phyloP scores from a whole-genome alignment of 2,329 filamentous ascomycete species.

The Fonsecaea multimorphosa region DNA sequence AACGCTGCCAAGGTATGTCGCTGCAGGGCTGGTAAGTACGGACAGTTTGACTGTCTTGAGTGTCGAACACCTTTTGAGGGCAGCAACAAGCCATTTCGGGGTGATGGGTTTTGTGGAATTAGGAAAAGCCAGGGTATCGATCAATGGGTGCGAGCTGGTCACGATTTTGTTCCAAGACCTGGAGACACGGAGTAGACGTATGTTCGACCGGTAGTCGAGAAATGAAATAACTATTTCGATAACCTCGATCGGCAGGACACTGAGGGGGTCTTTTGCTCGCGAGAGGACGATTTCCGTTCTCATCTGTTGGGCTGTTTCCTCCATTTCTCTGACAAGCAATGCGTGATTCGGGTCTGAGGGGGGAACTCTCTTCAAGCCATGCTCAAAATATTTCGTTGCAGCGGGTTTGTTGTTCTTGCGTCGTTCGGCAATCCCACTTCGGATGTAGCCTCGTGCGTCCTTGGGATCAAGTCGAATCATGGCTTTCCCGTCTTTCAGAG shows the following conservation, averaged over 20 bases:
- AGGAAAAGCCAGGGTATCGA: slow-evolving; percentile 58
- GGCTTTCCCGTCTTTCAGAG: slow-evolving; percentile 62
- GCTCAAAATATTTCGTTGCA: slow-evolving; percentile 63
- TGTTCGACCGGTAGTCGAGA: slow-evolving; percentile 59
- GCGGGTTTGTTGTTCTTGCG: slow-evolving; percentile 58
- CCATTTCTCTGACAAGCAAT: slow-evolving; percentile 25
- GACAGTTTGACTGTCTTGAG: slow-evolving; percentile 44
- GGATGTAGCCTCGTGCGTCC: slow-evolving; percentile 64
- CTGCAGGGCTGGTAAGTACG: neutral
- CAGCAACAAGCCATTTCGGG: slow-evolving; percentile 42
- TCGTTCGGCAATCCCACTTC: slow-evolving; percentile 57
- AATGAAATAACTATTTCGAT: slow-evolving; percentile 58
- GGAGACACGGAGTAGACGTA: slow-evolving; percentile 61
- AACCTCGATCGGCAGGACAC: slow-evolving; percentile 61
- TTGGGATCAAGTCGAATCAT: slow-evolving; percentile 60
- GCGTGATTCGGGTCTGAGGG: slow-evolving; percentile 41
- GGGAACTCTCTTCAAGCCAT: slow-evolving; percentile 61
- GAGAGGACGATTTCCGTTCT: slow-evolving; percentile 40
- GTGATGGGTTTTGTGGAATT: slow-evolving; percentile 52
- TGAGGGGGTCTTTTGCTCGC: slow-evolving; percentile 56
- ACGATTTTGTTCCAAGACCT: slow-evolving; percentile 62
- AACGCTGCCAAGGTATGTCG: neutral
- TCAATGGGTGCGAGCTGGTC: slow-evolving; percentile 57
- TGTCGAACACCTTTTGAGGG: slow-evolving; percentile 45
- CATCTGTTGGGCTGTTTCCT: slow-evolving; percentile 55